Evolutionary conservation across 169 alveolate species (phyloP), one percentile per base, ranked within the genome.

Genomic region (Eimeria tenella): DNA sequence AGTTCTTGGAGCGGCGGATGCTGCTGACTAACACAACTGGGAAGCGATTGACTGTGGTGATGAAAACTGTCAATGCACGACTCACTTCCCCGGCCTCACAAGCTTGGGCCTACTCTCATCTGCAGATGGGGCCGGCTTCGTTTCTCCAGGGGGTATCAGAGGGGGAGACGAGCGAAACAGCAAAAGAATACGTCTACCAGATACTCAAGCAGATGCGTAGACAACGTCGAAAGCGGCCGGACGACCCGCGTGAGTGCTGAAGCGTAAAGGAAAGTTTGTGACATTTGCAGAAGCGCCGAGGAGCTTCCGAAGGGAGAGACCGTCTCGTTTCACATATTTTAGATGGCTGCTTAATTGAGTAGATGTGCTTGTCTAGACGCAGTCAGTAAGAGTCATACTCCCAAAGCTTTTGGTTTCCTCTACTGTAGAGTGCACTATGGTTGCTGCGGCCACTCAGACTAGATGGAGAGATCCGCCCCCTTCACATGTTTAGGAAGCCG

Each of bases 1-100:
- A 21, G 74, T 82, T 82, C 62, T 7, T 82, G 74, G 31, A 25
- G 74, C 74, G 90, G 56, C 71, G 74, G 15, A 6, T 82, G 8
- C 21, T 49, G 42, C n/a, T 82, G 74, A 7, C 55, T 13, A 82
- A 82, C 90, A 82, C 21, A 17, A 82, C 71, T 5, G 53, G 11
- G 9, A 11, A 82, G 17, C 90, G 74, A 31, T 42, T 82, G 21
- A 82, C 90, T 55, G 90, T 82, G 17, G 90, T 82, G 56, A 82
- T 82, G 75, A 82, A 82, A 56, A 82, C 90, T 7, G 90, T 82
- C 25, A 58, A 82, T 55, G 90, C 90, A 31, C 53, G 23, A 21
- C 50, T 49, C 87, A 56, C 82, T 42, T 73, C 82, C 58, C 21
- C 25, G 6, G 25, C 53, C 21, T 8, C 25, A 11, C 15, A 23